Conservation (phyloP, 768 basidiomycete species). For the Tulasnella sp. region DNA sequence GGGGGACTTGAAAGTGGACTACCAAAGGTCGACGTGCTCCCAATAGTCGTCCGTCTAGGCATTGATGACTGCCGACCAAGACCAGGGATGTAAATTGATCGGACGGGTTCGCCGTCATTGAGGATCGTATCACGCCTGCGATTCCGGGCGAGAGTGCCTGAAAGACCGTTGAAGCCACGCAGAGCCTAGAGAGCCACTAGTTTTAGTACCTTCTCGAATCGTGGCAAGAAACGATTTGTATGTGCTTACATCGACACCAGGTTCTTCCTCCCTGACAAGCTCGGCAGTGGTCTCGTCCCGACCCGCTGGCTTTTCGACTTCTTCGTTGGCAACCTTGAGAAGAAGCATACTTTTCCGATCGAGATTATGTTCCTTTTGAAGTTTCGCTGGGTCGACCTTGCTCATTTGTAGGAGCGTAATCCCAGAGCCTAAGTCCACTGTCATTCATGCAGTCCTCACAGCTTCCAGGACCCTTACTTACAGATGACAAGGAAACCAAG, state of each 20-base stretch:
- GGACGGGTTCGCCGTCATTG: conserved; percentile 8
- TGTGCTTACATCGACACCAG: conserved; percentile 14
- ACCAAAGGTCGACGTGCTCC: neutral
- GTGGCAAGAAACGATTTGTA: neutral
- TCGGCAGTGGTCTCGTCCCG: neutral
- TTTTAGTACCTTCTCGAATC: neutral
- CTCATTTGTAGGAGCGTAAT: conserved; percentile 95
- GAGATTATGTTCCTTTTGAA: conserved; percentile 50
- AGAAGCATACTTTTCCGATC: conserved; percentile 88
- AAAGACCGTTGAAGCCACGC: conserved; percentile 19
- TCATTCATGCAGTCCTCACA: neutral
- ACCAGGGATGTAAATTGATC: conserved; percentile 3
- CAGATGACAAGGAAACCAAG: conserved; percentile 89
- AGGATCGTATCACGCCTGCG: conserved; percentile 13
- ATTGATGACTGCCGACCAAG: conserved; percentile 9
- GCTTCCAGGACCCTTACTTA: neutral
- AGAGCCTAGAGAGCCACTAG: neutral
- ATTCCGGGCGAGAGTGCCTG: conserved; percentile 19
- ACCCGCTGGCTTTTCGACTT: conserved; percentile 11
- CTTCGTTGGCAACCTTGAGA: conserved; percentile 50
- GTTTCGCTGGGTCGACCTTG: conserved; percentile 79
- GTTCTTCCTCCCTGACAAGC: conserved; percentile 5
- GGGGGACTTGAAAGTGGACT: neutral
- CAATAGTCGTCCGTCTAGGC: neutral
- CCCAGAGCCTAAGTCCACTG: conserved; percentile 49